Percentiles rank a stretch among this genome's conserved stretches.
Conservation (phyloP, 108 stramenopile genomes). For the Cyclotella distinguenda region DNA sequence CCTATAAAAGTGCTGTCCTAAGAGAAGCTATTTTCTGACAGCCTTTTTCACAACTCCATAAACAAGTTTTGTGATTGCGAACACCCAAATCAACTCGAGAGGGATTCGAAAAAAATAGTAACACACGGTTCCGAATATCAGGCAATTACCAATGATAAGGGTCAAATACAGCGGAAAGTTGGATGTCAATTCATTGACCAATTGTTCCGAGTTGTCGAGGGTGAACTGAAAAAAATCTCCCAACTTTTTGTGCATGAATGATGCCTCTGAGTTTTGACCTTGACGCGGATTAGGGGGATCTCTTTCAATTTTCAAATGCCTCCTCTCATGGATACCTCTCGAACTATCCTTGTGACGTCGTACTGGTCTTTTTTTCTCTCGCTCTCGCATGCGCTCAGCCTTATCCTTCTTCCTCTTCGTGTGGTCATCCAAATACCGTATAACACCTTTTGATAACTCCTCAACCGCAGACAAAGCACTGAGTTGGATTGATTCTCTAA, state of each 20-base stretch:
- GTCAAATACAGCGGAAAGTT: constrained; percentile 6
- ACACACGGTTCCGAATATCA: constrained; percentile 2
- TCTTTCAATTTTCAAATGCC: too few species aligned
- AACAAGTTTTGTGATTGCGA: constrained; percentile 1
- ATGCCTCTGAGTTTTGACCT: not conserved
- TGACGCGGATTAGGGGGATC: not conserved
- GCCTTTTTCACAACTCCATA: not conserved
- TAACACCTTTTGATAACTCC: constrained; percentile 6
- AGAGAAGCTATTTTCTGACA: not conserved
- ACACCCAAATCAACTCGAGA: constrained; percentile 11
- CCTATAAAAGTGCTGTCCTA: not conserved
- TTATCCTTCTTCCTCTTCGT: constrained; percentile 8
- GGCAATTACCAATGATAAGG: not conserved
- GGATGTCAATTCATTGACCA: not conserved
- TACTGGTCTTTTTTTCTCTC: not conserved
- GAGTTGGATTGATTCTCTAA: not conserved
- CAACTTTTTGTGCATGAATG: constrained; percentile 2
- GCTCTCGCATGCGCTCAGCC: constrained; percentile 2
- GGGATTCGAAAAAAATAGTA: constrained; percentile 5
- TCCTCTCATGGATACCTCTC: not conserved
- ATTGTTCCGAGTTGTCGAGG: not conserved
- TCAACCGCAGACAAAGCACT: constrained; percentile 12
- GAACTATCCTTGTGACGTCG: not conserved
- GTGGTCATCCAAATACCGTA: constrained; percentile 3
- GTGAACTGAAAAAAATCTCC: not conserved